Base-by-base conservation (phyloP, 805 yeast species). In the Blastobotrys americana region DNA sequence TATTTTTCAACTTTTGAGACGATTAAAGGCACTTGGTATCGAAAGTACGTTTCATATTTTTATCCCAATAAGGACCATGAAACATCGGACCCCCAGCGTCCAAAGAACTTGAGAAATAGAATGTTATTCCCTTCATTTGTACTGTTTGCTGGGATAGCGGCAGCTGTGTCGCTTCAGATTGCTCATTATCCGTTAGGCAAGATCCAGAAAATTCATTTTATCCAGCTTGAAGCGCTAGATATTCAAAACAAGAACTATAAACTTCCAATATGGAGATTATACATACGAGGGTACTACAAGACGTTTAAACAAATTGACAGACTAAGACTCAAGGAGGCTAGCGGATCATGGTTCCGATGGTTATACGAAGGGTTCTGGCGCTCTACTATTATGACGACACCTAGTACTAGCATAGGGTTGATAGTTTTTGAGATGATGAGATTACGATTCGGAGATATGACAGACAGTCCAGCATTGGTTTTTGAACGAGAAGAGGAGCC, bases 321-420 rank as follows among this genome's bases (percentile, higher is more conserved):
- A 31, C 54, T 73, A 46, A 70, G 80, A 52, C 75, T 76, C 53
- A 63, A 66, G 15, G 79, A 76, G 44, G 73, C 85, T 3, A 70
- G 70, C 22, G 59, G 73, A 23, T 64, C 77, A 1, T 80, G 86
- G 80, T 58, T 73, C 31, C 72, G 72, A 20, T 79, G 89, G 76
- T 72, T 80, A 6, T 90, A 88, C 58, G 80, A 78, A 51, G 97
- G 97, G 0, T 86, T 84, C 58, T 67, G 73, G 4, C 67, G 81
- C 46, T 82, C 82, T 49, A 82, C 95, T 0, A 56, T 84, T 39
- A 74, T 86, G 0, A 78, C 84, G 1, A 76, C 89, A 37, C 97
- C 97, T 1, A 86, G 95, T 2, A 85, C 96, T 1, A 83, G 94
- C 35, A 76, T 87, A 35, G 96, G 96, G 0, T 68, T 90, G 33